These are phyloP conservation scores for Hirschioporus abietinus DNA, from an alignment of 768 basidiomycete genomes.

Conservation along the genomic window DNA sequence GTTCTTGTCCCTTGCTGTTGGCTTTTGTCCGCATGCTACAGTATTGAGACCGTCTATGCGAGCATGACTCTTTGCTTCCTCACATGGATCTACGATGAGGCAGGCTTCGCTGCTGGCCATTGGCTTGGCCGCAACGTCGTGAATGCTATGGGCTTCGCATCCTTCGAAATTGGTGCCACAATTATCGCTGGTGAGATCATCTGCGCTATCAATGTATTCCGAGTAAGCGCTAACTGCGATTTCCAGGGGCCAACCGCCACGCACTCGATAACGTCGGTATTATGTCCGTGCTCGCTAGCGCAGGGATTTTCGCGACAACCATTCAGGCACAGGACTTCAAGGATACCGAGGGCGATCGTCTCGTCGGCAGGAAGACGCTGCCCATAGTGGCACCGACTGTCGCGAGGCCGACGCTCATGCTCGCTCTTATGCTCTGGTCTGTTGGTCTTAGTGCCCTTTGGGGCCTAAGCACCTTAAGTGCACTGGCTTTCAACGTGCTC, in stretches of 20 bases:
- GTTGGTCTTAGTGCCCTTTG: constrained; percentile 28
- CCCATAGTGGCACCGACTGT: constrained; percentile 37
- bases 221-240: constrained; percentile 11
- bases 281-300: constrained; percentile 30
- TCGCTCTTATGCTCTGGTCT: constrained; percentile 35
- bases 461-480: constrained; percentile 25
- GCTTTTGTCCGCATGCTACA: constrained; percentile 27
- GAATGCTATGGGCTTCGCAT: constrained; percentile 34
- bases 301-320: constrained; percentile 37
- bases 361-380: constrained; percentile 35
- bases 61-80: constrained; percentile 30
- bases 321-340: constrained; percentile 46
- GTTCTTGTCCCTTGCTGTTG: constrained; percentile 30
- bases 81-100: constrained; percentile 34
- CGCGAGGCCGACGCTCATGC: constrained; percentile 25
- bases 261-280: constrained; percentile 23
- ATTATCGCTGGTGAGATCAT: constrained; percentile 30
- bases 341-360: constrained; percentile 37
- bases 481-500: constrained; percentile 25
- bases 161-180: constrained; percentile 33
- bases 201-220: neutral
- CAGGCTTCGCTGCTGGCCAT: constrained; percentile 27
- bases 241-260: constrained; percentile 20
- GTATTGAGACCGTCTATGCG: constrained; percentile 25
- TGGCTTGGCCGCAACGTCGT: constrained; percentile 34